A percentile compares a stretch with the other conserved stretches of the same genome.
Conservation (phyloP, 371 early-diverging fungal genomes). For the Rhizopus sp. region DNA sequence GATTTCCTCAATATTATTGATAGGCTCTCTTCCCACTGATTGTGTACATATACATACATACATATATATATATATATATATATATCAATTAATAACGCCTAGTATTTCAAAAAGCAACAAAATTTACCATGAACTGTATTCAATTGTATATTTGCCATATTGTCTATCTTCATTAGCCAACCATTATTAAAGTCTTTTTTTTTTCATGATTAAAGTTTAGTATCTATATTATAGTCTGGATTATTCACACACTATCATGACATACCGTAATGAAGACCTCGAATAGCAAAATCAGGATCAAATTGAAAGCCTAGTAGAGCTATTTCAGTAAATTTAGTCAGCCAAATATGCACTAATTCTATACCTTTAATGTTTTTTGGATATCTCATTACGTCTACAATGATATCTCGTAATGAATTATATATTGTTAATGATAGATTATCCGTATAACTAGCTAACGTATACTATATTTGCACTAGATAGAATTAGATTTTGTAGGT, state of each 20-base stretch:
- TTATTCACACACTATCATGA: neutral
- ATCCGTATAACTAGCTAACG: conserved; percentile 62
- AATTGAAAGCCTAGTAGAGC: conserved; percentile 41
- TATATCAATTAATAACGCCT: neutral
- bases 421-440: conserved; percentile 60
- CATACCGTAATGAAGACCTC: conserved; percentile 64
- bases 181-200: conserved; percentile 57
- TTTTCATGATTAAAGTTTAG: too few relatives aligned
- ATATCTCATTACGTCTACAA: conserved; percentile 58
- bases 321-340: too few relatives aligned
- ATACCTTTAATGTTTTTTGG: conserved; percentile 50
- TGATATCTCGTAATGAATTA: conserved; percentile 53
- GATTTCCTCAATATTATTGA: conserved; percentile 49
- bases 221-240: neutral
- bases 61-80: too few relatives aligned
- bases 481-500: too few relatives aligned
- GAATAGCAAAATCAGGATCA: conserved; percentile 64
- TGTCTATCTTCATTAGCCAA: conserved; percentile 71
- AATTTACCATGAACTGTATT: conserved; percentile 59
- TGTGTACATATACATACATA: too few relatives aligned
- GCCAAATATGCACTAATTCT: too few relatives aligned
- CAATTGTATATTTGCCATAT: conserved; percentile 64
- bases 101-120: neutral
- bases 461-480: conserved; percentile 45
- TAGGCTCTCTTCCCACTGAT: conserved; percentile 53